phyloP scores from a whole-genome alignment of 768 basidiomycete species.

The Boletus patriciae region DNA sequence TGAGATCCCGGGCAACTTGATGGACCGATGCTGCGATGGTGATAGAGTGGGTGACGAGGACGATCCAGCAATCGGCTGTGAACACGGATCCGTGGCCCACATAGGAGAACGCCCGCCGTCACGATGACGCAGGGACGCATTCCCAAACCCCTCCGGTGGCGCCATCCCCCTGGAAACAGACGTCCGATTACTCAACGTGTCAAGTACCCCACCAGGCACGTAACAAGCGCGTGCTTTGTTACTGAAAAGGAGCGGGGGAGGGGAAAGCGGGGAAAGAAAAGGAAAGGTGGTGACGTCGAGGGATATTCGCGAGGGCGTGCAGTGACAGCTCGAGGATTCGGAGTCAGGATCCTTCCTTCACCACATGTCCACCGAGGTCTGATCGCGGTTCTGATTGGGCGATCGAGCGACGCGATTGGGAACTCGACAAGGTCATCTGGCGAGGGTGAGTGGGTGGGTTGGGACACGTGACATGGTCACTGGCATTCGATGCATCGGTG shows the following conservation, averaged over 20 bases:
- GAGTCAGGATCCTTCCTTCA: not conserved
- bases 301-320: conserved; percentile 5
- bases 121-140: not conserved
- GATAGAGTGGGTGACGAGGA: not conserved
- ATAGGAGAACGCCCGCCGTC: not conserved
- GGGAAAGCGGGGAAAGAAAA: not conserved
- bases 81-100: not conserved
- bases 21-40: not conserved
- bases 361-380: conserved; percentile 1
- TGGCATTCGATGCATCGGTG: not conserved
- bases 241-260: not conserved
- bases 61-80: not conserved
- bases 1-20: not conserved
- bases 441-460: not conserved
- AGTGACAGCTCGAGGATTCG: not conserved
- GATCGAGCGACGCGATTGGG: conserved; percentile 4
- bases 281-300: not conserved
- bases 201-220: not conserved
- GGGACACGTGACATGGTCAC: not conserved
- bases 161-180: not conserved
- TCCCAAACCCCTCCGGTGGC: not conserved
- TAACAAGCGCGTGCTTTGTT: not conserved
- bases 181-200: not conserved
- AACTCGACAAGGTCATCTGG: not conserved
- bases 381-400: conserved; percentile 1